Conservation (phyloP, 345 rosid genomes). For the Limnanthes douglasii region DNA sequence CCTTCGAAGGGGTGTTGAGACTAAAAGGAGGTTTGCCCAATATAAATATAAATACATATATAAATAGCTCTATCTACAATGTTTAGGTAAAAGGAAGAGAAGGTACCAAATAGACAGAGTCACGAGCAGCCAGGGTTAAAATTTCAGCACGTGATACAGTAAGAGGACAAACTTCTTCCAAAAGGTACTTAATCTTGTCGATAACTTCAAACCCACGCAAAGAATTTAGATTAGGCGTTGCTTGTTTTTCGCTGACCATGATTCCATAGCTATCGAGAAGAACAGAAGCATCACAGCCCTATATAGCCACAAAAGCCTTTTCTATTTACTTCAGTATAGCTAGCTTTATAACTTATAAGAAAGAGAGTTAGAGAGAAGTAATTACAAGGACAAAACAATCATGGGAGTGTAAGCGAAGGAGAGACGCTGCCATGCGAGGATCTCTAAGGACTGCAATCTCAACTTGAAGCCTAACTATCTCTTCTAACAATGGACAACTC, state of each 20-base stretch:
- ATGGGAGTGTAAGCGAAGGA: conserved; percentile 72
- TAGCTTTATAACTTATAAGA: neutral
- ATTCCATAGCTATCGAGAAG: conserved; percentile 45
- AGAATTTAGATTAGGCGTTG: conserved; percentile 48
- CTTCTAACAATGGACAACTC: conserved; percentile 59
- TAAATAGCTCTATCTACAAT: no score
- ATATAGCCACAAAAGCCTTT: neutral
- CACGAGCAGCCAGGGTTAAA: conserved; percentile 61
- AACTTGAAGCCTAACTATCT: conserved; percentile 39
- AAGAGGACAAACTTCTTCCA: conserved; percentile 70
- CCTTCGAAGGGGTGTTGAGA: no score
- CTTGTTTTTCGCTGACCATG: conserved; percentile 62
- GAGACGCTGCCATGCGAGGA: conserved; percentile 79
- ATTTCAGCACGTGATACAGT: conserved; percentile 77
- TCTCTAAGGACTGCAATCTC: conserved; percentile 41
- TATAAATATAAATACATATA: no score
- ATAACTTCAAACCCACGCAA: conserved; percentile 58
- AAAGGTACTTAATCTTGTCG: conserved; percentile 43
- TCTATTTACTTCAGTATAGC: neutral
- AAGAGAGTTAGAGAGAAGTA: neutral
- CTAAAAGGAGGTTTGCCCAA: no score
- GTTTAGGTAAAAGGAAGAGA: no score
- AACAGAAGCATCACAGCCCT: conserved; percentile 76
- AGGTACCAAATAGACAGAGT: conserved; percentile 34
- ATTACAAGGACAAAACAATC: conserved; percentile 72